A percentile compares a stretch with the other conserved stretches of the same genome.
Conservation (phyloP, 2,329 filamentous ascomycete genomes). For the Penicillium sp. region DNA sequence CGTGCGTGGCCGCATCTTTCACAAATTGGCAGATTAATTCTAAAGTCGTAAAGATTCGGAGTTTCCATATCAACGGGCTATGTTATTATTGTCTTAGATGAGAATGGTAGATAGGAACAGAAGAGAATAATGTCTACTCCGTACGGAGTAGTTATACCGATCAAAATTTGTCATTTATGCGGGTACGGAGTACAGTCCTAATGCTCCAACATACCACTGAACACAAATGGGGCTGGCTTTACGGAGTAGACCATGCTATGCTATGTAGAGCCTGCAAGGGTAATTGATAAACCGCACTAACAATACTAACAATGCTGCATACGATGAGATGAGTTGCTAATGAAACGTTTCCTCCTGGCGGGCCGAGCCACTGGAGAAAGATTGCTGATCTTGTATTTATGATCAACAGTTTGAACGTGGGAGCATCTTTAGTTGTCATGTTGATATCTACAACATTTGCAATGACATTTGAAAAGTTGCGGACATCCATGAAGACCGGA, state of each 20-base stretch:
- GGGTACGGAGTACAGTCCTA: neutral
- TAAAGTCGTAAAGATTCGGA: neutral
- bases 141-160: neutral
- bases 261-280: neutral
- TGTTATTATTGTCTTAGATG: neutral
- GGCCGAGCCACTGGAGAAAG: neutral
- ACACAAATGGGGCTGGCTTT: neutral
- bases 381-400: neutral
- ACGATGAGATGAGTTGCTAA: neutral
- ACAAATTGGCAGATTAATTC: neutral
- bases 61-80: neutral
- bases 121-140: neutral
- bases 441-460: no score
- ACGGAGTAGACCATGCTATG: neutral
- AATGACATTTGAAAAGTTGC: neutral
- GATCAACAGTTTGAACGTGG: neutral
- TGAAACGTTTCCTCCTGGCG: neutral
- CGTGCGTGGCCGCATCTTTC: conserved; percentile 2
- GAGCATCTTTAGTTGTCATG: neutral
- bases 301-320: neutral
- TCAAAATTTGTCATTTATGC: neutral
- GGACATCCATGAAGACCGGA: neutral
- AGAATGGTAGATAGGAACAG: neutral
- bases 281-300: neutral
- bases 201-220: neutral